phyloP scores from a whole-genome alignment of 2,329 filamentous ascomycete genomes.

The Aurifilum marmelostoma region DNA sequence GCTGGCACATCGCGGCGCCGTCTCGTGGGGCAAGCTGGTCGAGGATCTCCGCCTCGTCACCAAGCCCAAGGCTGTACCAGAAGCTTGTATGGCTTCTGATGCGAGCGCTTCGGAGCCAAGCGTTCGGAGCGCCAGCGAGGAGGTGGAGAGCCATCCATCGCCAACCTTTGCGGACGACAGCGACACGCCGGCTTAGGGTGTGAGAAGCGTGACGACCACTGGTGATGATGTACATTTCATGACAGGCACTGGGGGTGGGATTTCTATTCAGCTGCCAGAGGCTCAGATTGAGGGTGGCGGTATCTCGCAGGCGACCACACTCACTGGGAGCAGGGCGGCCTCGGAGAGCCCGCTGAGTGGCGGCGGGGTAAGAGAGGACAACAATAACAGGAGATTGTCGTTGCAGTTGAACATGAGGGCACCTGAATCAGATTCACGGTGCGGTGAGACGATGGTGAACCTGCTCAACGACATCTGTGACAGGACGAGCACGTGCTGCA shows the following conservation, averaged over 20 bases:
- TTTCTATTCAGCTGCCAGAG: too few relatives aligned
- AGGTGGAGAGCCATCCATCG: constrained; percentile 1
- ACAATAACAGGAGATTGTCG: neutral
- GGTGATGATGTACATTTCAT: neutral
- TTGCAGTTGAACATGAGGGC: neutral
- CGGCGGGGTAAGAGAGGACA: neutral
- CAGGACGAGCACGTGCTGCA: neutral
- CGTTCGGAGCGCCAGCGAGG: constrained; percentile 2
- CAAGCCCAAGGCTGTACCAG: neutral
- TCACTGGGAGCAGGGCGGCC: neutral
- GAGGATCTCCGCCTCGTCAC: constrained; percentile 40
- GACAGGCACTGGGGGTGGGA: too few relatives aligned
- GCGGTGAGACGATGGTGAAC: neutral
- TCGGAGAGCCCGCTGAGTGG: neutral
- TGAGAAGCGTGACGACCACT: neutral
- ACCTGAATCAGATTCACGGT: neutral
- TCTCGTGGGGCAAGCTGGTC: constrained; percentile 54
- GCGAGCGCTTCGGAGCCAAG: constrained; percentile 11
- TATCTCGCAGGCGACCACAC: neutral
- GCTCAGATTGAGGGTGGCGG: too few relatives aligned
- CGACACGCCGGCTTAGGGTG: neutral
- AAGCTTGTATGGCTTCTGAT: neutral
- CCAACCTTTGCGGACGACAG: neutral
- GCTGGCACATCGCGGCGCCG: constrained; percentile 48
- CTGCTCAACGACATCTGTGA: neutral